Percentiles rank a stretch among this genome's conserved stretches.
Evolutionary conservation across 129 eudicot species (phyloP).

Genomic region (Tanacetum coccineum): DNA sequence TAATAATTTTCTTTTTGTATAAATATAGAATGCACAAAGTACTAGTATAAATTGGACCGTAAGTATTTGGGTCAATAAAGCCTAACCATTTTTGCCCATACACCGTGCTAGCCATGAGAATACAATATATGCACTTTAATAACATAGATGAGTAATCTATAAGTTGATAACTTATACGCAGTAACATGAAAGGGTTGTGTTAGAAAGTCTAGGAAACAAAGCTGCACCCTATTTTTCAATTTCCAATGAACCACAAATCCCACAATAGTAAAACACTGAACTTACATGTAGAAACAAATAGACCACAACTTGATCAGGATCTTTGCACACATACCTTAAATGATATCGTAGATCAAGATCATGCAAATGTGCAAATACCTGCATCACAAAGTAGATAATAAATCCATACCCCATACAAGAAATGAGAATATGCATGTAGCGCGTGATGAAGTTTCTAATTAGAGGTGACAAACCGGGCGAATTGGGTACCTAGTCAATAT

Average conservation of each 20-base stretch:
- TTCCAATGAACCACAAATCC: not conserved
- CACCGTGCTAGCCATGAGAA: no score
- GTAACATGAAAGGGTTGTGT: slow-evolving; percentile 1
- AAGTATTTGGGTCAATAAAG: no score
- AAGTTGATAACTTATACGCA: not conserved
- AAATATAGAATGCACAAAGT: not conserved
- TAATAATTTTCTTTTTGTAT: not conserved
- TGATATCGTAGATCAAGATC: slow-evolving; percentile 89
- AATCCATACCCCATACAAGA: not conserved
- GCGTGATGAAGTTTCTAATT: not conserved
- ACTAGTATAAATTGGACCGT: not conserved
- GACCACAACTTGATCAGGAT: not conserved
- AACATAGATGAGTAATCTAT: no score
- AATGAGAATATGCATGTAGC: not conserved
- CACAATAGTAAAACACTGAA: slow-evolving; percentile 4
- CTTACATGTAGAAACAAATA: not conserved
- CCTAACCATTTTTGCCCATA: no score
- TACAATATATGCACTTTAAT: no score
- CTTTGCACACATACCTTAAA: slow-evolving; percentile 53
- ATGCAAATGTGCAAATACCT: slow-evolving; percentile 94
- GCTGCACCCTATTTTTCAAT: slow-evolving; percentile 2
- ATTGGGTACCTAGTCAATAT: no score
- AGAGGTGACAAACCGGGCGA: not conserved
- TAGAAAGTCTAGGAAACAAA: not conserved
- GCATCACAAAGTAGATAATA: slow-evolving; percentile 29